Evolutionary conservation across 139 green algal species (phyloP), one percentile per base, ranked within the genome.

Genomic region (Auxenochlorella pyrenoidosa): DNA sequence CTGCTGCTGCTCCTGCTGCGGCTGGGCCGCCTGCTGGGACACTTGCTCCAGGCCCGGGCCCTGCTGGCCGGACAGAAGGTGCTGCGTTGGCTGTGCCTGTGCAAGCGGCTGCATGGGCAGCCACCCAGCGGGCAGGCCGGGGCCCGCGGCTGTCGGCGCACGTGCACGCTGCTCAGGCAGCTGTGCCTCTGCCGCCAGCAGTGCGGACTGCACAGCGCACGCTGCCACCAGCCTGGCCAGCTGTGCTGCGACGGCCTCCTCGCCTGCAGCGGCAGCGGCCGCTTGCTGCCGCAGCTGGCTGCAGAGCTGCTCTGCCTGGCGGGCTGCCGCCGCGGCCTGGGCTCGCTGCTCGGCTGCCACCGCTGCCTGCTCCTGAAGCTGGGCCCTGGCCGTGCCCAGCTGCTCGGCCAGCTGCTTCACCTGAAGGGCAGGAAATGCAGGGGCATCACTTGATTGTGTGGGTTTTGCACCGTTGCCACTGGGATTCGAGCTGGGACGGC

Each of bases 401-500:
- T 85, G 38, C 36, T 75, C 59, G 3, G 59, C 60, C 59, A 60
- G 59, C 59, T 38, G 22, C 59, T 75, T 85, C 30, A 85, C 79
- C 70, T 47, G 24, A 30, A 71, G 5, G 59, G 3, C 19, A 16
- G 13, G 59, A 30, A 71, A 2, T 32, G 21, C 3, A 2, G 22
- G 63, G 63, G 2, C 24, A 5, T 30, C 22, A 71, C n/a, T 8
- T 68, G 8, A 30, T 30, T 5, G 28, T 5, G n/a, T n/a, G n/a
- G n/a, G n/a, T n/a, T n/a, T n/a, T n/a, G n/a, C n/a, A n/a, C n/a
- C n/a, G n/a, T n/a, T n/a, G n/a, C n/a, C n/a, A n/a, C n/a, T n/a
- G n/a, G n/a, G n/a, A n/a, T n/a, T n/a, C n/a, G n/a, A n/a, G n/a
- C n/a, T n/a, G n/a, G n/a, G n/a, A n/a, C n/a, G n/a, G n/a, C n/a